Evolutionary conservation across 768 basidiomycete species (phyloP), one percentile per base, ranked within the genome.

Genomic region (Lanmaoa pseudosensibilis): DNA sequence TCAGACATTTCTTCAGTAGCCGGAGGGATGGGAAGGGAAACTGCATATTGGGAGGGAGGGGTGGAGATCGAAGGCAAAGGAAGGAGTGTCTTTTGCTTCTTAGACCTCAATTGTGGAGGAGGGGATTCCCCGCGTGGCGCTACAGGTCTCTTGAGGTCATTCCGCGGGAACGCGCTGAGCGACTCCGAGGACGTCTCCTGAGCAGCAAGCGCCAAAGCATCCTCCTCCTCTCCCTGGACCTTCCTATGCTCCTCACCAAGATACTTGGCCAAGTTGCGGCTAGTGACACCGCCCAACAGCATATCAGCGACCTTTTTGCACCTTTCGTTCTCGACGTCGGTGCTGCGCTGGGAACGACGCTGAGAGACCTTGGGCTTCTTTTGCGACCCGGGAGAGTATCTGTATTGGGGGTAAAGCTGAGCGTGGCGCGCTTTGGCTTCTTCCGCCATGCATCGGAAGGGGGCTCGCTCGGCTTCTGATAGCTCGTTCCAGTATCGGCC

Each of bases 401-500:
- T 83, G 71, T 87, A 88, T 57, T 80, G 74, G 3, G 88, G 86
- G 59, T 87, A 77, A 41, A 73, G 70, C 60, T 68, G 59, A 30
- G 76, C 77, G 59, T 88, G 86, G 47, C 75, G 70, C 5, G 61
- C 63, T 55, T 82, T 78, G 27, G 73, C 81, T 50, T 77, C 66
- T 16, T 74, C 76, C 3, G 87, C 87, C 64, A 74, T 64, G 16
- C 63, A 65, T 37, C 74, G 68, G 77, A 80, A 88, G 19, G 68
- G 72, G 6, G 66, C 71, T 50, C 78, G 81, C 63, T 83, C 78
- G 23, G 74, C 76, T 1, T 70, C 66, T 11, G 73, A 63, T 33
- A 90, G 71, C 51, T 79, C 67, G 46, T 81, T 81, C 92, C 92
- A 94, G 60, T 80, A 77, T 34, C 82, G 69, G 5, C 86, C 90